Evolutionary conservation across 345 rosid genomes (phyloP).

Genomic region (Murraya paniculata): DNA sequence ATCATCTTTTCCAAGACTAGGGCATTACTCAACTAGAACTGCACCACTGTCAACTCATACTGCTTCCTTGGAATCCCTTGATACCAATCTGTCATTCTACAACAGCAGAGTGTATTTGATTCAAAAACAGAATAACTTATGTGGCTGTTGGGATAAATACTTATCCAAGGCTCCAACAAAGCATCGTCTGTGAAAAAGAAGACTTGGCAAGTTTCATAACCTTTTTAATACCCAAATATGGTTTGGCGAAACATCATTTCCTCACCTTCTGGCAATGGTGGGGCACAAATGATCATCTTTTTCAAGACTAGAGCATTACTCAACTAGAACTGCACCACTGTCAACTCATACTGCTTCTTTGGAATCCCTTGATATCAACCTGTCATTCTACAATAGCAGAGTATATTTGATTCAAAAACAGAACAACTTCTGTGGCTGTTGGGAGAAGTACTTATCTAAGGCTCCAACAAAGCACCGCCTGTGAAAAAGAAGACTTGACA

Average conservation of each 20-base stretch:
- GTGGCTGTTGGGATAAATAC: not conserved
- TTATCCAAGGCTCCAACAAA: too few relatives aligned
- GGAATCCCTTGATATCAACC: not conserved
- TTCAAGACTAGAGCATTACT: not conserved
- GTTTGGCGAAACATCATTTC: not conserved
- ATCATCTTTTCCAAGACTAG: not conserved
- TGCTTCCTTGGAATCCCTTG: not conserved
- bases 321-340: not conserved
- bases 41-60: not conserved
- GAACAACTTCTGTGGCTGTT: not conserved
- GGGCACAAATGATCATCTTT: not conserved
- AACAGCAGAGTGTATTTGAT: not conserved
- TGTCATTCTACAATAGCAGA: not conserved
- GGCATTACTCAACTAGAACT: not conserved
- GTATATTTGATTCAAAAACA: not conserved
- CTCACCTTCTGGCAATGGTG: not conserved
- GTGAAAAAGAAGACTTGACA: not conserved
- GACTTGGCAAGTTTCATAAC: not conserved
- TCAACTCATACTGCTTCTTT: not conserved
- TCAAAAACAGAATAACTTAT: not conserved
- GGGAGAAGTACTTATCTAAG: not conserved
- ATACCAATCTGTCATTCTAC: not conserved
- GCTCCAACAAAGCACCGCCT: too few relatives aligned
- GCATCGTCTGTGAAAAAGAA: not conserved
- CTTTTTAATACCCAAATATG: not conserved